Base-by-base conservation (phyloP, 352 stramenopile species). In the Pythium sp. region DNA sequence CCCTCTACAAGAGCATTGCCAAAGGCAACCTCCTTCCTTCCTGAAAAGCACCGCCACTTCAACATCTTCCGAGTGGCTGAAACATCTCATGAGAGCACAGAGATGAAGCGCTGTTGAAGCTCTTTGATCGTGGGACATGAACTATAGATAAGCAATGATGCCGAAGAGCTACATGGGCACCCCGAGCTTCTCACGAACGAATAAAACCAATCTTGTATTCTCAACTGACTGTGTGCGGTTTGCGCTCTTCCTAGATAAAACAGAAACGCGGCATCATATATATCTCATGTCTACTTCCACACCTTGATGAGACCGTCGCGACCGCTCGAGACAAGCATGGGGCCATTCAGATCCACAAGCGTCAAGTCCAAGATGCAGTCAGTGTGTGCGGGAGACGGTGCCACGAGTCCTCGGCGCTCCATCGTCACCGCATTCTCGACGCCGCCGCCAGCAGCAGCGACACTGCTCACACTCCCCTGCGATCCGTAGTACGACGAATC, bases 281-380 rank as follows among this genome's bases (percentile, higher is more conserved):
- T 24, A 2, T 24, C 30, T 32, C 30, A 6, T 32, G 56, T 30
- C 76, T 76, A 99, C 62, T 96, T 94, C 94, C 95, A 99, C 58
- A 98, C 78, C 77, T 99, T 99, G 68, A 99, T 97, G 70, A 98
- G 91, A 34, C 94, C 95, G 79, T 99, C 97, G 58, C 96, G 85
- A 32, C 90, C 95, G 65, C 89, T 92, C 20, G 95, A 99, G 30
- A 99, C 87, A 26, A 99, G 73, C 72, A 96, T 90, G 20, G 90
- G 90, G 7, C 82, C 86, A 49, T 96, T 94, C 56, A 98, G 80
- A 58, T 98, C 89, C n/a, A 98, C 79, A 15, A 98, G 79, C 72
- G 98, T 98, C 56, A 99, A 73, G 70, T 99, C 97, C 47, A 98
- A 77, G 65, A 99, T 97, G 56, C 94, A 97, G 78, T 99, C 97